phyloP scores from a whole-genome alignment of 768 basidiomycete species.

The Pisolithus microcarpus region DNA sequence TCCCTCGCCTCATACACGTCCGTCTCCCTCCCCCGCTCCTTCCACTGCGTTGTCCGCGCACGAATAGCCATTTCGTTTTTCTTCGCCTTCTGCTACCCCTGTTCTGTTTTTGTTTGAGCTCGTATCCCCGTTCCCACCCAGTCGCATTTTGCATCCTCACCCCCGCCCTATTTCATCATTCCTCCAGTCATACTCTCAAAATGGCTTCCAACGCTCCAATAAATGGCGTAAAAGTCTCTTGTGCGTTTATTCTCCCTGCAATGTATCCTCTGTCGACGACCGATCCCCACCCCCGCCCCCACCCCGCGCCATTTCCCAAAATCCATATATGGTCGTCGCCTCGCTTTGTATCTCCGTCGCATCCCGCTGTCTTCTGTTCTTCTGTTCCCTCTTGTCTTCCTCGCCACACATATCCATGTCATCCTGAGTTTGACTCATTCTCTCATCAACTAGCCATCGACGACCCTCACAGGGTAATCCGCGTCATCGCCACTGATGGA shows the following conservation, averaged over 20 bases:
- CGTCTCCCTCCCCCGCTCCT: not conserved
- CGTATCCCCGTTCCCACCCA: not conserved
- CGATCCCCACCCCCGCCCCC: not conserved
- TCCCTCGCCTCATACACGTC: constrained; percentile 8
- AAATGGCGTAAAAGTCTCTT: constrained; percentile 82
- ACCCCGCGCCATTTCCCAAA: constrained; percentile 10
- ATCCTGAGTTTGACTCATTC: constrained; percentile 19
- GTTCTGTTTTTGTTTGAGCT: constrained; percentile 12
- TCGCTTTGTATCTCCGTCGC: constrained; percentile 16
- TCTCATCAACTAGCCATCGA: constrained; percentile 58
- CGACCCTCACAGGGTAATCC: constrained; percentile 94
- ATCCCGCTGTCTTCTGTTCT: constrained; percentile 15
- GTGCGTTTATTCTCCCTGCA: constrained; percentile 41
- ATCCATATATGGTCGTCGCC: constrained; percentile 23
- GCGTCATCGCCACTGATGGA: constrained; percentile 91
- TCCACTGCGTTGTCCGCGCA: constrained; percentile 1
- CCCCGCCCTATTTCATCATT: constrained; percentile 1
- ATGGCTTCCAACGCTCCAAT: constrained; percentile 78
- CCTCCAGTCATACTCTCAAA: constrained; percentile 15
- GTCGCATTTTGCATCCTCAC: not conserved
- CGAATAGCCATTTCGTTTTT: not conserved
- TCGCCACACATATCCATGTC: constrained; percentile 26
- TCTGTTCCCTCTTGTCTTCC: constrained; percentile 30
- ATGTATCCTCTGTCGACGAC: constrained; percentile 6
- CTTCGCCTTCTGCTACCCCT: not conserved